Evolutionary conservation across 75 land plant genomes (phyloP).

Genomic region (Picea sitchensis): DNA sequence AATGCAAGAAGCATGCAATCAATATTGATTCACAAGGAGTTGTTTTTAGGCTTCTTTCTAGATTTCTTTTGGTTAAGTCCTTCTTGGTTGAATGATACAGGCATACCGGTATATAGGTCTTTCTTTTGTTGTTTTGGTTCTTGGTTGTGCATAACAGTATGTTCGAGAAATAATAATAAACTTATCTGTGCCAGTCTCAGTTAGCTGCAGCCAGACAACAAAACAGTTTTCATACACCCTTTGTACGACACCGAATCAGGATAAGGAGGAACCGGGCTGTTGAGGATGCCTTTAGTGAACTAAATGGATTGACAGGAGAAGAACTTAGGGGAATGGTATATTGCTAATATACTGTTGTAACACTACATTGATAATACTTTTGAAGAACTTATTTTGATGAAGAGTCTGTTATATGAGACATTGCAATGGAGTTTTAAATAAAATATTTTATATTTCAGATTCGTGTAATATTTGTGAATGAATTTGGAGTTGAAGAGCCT

Average conservation of each 20-base stretch:
- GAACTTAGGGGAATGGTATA: constrained; percentile 78
- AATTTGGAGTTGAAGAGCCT: constrained; percentile 97
- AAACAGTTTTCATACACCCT: constrained; percentile 39
- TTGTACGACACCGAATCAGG: constrained; percentile 65
- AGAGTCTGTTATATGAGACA: background rate
- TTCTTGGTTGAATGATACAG: background rate
- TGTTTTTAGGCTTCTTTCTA: background rate
- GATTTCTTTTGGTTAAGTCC: background rate
- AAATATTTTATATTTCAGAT: constrained; percentile 48
- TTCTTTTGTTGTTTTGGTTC: background rate
- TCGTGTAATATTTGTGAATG: constrained; percentile 85
- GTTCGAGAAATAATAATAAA: background rate
- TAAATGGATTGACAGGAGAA: constrained; percentile 69
- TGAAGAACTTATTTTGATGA: background rate
- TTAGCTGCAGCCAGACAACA: constrained; percentile 55
- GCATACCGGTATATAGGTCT: background rate
- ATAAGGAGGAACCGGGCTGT: constrained; percentile 81
- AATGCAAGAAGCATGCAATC: background rate
- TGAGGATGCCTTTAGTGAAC: constrained; percentile 87
- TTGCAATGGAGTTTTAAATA: background rate
- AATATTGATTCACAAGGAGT: background rate
- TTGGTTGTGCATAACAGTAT: background rate
- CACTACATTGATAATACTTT: background rate
- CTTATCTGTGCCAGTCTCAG: constrained; percentile 54
- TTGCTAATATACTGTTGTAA: background rate